These are phyloP conservation scores for Aspergillus sp. DNA, from an alignment of 2,329 filamentous ascomycete species.

Conservation along the genomic window DNA sequence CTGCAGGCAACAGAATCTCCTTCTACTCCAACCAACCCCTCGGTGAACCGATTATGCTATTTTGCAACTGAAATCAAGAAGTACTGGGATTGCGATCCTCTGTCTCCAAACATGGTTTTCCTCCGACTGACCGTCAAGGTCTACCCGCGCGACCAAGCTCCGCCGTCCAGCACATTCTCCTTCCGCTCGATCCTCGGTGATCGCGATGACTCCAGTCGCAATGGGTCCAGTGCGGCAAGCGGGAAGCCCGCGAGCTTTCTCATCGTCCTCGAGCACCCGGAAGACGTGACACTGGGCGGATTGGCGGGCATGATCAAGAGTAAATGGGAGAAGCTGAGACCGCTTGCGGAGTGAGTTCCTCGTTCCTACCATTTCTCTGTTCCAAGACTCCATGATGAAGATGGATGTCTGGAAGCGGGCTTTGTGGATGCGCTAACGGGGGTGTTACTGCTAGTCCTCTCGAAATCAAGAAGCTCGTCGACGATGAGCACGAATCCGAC, in stretches of 20 bases:
- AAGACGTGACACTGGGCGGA: conserved; percentile 35
- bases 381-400: neutral
- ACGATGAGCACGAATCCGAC: conserved; percentile 38
- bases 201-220: conserved; percentile 21
- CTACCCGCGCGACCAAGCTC: conserved; percentile 33
- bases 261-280: conserved; percentile 36
- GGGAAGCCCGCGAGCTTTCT: conserved; percentile 36
- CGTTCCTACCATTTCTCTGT: conserved; percentile 2
- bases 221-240: conserved; percentile 1
- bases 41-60: conserved; percentile 3
- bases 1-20: neutral
- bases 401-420: neutral
- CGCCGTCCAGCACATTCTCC: conserved; percentile 17
- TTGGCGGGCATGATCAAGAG: conserved; percentile 38
- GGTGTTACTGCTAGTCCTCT: conserved; percentile 32
- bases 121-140: conserved; percentile 44
- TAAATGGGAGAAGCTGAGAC: conserved; percentile 40
- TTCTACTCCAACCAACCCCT: neutral
- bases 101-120: conserved; percentile 36
- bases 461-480: conserved; percentile 43
- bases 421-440: conserved; percentile 12
- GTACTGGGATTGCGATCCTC: neutral
- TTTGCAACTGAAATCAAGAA: neutral
- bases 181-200: conserved; percentile 22
- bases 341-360: conserved; percentile 37